Base-by-base conservation (phyloP, 2,329 filamentous ascomycete species). In the Colletotrichum sp. region DNA sequence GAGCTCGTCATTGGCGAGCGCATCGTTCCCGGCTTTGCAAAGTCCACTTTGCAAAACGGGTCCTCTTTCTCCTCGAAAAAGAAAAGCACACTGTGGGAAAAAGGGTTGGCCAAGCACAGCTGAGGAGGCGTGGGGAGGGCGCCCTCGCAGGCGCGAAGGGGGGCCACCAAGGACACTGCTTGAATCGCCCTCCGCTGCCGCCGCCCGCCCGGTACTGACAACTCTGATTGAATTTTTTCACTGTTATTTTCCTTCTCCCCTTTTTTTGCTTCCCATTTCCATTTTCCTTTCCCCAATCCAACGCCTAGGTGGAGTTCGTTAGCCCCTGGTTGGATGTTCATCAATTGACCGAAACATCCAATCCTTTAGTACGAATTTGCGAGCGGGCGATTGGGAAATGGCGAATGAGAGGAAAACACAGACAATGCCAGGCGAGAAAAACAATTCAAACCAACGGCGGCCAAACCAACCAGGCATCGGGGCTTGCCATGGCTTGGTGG, bases 281-380 rank as follows among this genome's bases (percentile, higher is more conserved):
- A 24, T 30, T 55, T 10, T 38, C 16, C 58, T 16, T 16, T 21
- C 24, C 55, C 38, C 12, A 32, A 56, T 13, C 43, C 56, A 48
- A 63, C 18, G n/a, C 26, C 52, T 56, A 32, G 21, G 73, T 72
- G 62, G 69, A 52, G 71, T 64, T 43, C 26, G 32, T 21, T 12
- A 12, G 38, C 72, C 62, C 69, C 32, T 66, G 52, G 30, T 36
- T 52, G 56, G 34, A n/a, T 62, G 43, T 21, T 56, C 56, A 63
- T 75, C 73, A 56, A 21, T 67, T 72, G 10, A 36, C 62, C 62
- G 73, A 75, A 75, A 75, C 56, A 68, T 55, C 62, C 69, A 75
- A 63, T 73, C 18, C 32, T 62, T 56, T 73, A 48, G 62, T 28
- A 59, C 10, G 24, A 43, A 68, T 64, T 43, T 21, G 38, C 26